A percentile compares a stretch with the other conserved stretches of the same genome.
Evolutionary conservation across 306 rosid genomes (phyloP).

Genomic region (Glycine tomentella): DNA sequence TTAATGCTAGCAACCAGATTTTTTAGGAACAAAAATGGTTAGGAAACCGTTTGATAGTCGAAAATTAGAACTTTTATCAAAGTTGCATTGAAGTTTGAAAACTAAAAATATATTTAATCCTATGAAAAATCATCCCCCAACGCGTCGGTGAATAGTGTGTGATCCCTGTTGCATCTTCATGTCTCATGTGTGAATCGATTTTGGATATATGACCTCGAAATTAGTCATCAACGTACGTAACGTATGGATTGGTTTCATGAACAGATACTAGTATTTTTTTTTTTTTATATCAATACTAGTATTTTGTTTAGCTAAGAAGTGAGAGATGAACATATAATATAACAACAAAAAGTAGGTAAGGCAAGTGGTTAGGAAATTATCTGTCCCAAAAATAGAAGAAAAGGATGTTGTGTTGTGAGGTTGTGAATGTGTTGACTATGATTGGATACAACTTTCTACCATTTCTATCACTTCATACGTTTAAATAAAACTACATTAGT

Average conservation of each 20-base stretch:
- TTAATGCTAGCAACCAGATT: too few relatives aligned
- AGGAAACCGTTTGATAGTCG: too few relatives aligned
- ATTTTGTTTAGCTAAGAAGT: not conserved
- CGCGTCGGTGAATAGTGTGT: too few relatives aligned
- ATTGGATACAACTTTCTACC: not conserved
- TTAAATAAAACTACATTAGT: not conserved
- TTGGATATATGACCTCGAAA: not conserved
- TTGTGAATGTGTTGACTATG: not conserved
- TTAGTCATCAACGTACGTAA: not conserved
- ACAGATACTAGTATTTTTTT: not conserved
- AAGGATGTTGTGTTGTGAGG: not conserved
- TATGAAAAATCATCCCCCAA: too few relatives aligned
- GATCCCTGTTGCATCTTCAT: too few relatives aligned
- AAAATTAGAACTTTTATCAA: too few relatives aligned
- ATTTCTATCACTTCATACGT: not conserved
- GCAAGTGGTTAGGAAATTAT: not conserved
- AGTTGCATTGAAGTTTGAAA: too few relatives aligned
- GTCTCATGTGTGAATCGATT: too few relatives aligned
- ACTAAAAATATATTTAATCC: too few relatives aligned
- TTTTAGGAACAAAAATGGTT: too few relatives aligned
- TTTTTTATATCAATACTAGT: too few relatives aligned
- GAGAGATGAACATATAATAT: not conserved
- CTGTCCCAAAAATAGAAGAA: not conserved
- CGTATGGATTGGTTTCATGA: not conserved
- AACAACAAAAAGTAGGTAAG: not conserved